Evolutionary conservation across 768 basidiomycete species (phyloP), one percentile per base, ranked within the genome.

Genomic region (Tremella yokohamensis): DNA sequence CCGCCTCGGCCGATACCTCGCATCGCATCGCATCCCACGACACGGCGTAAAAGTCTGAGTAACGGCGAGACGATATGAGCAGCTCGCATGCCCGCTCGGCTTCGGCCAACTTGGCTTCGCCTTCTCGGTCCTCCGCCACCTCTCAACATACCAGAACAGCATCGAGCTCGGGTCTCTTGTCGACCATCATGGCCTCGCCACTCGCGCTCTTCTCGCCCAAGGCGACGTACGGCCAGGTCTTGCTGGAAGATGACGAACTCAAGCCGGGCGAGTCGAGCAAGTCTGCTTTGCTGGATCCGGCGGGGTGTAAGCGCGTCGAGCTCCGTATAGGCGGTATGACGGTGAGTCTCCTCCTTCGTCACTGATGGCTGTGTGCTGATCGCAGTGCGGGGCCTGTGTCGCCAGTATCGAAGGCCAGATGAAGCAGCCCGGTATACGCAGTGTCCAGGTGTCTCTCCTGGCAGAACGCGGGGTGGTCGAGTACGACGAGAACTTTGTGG

Each of bases 381-480:
- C 22, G 7, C 56, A 76, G 67, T 78, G 77, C 61, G 77, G 77
- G 8, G 77, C 77, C 18, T 78, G 77, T 59, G 77, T 78, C 11
- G 73, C 76, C 1, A 61, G 71, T 7, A 77, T 78, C 54, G 77
- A 78, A 58, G 54, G 54, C 2, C 65, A 69, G 47, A 62, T 78
- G 12, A 50, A 59, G 15, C 89, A 93, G 74, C 79, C 84, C n/a
- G 96, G 96, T n/a, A 92, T 99, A 51, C 78, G 85, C 60, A 88
- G 87, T 11, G 79, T 96, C 60, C 90, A 91, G 72, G 92, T 99
- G n/a, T 93, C 93, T 20, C 82, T 99, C n/a, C 82, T 99, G 22
- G 90, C 96, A 12, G 94, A 99, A 76, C 85, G 94, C 13, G 94
- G 86, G 2, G 82, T 90, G 47, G 79, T 99, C 63, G 91, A 94